Evolutionary conservation across 805 yeast species (phyloP).

Genomic region (Cyberlindnera saturnus): DNA sequence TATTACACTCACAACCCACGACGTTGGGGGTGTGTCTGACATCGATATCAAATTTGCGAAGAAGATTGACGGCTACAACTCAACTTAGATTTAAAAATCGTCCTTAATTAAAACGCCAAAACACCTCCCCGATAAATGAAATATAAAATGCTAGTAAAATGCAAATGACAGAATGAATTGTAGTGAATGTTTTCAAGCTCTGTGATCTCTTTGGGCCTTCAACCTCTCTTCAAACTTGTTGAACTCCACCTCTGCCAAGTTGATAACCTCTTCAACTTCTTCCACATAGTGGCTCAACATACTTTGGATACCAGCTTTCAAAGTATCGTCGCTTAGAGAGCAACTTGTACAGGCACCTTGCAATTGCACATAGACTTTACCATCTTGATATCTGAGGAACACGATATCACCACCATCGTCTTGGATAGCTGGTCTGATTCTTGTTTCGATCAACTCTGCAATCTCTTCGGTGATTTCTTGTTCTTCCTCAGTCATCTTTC

Average conservation of each 20-base stretch:
- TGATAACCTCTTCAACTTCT: conserved; percentile 77
- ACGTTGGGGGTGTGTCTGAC: conserved; percentile 45
- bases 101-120: not conserved
- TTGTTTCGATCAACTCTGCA: conserved; percentile 85
- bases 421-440: conserved; percentile 95
- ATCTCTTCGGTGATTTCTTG: conserved; percentile 83
- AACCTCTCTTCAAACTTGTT: conserved; percentile 24
- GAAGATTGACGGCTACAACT: conserved; percentile 33
- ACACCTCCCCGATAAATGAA: not conserved
- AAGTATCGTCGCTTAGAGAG: conserved; percentile 83
- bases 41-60: conserved; percentile 55
- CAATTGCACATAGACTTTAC: conserved; percentile 80
- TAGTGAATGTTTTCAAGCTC: conserved; percentile 3
- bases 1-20: conserved; percentile 60
- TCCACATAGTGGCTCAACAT: conserved; percentile 97
- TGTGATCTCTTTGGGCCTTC: conserved; percentile 15
- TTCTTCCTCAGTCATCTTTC: conserved; percentile 47
- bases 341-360: conserved; percentile 97
- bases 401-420: conserved; percentile 98
- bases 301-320: conserved; percentile 93
- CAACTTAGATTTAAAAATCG: not conserved
- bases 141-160: not conserved
- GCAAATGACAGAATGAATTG: not conserved
- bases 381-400: conserved; percentile 78
- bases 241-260: conserved; percentile 25